A percentile compares a stretch with the other conserved stretches of the same genome.
Evolutionary conservation across 768 basidiomycete species (phyloP).

Genomic region (Mycena leptocephala): DNA sequence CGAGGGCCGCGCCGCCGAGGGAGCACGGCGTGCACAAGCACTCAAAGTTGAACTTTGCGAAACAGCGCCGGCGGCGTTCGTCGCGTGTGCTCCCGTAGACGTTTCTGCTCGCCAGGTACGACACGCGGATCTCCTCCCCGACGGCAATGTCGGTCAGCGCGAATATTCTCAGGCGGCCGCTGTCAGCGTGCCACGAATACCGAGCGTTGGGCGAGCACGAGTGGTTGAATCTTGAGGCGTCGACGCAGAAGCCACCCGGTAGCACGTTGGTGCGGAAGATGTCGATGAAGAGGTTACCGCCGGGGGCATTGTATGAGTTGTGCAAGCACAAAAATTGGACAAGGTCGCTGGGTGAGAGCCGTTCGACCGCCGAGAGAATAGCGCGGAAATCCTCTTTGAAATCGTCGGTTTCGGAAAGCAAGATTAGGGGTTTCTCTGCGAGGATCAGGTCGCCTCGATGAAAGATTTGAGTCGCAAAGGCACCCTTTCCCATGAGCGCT

Average conservation of each 20-base stretch:
- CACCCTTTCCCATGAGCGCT: constrained; percentile 30
- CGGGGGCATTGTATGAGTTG: not conserved
- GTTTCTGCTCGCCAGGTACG: constrained; percentile 37
- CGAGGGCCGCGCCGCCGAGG: constrained; percentile 11
- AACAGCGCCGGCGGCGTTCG: constrained; percentile 24
- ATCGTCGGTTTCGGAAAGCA: not conserved
- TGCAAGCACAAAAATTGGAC: constrained; percentile 1
- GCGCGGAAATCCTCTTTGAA: too few relatives aligned
- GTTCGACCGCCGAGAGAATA: not conserved
- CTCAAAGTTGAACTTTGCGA: constrained; percentile 27
- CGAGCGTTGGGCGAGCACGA: constrained; percentile 44
- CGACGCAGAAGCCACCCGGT: constrained; percentile 17
- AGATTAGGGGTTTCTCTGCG: constrained; percentile 31
- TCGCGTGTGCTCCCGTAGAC: constrained; percentile 38
- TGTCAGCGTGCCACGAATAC: constrained; percentile 37
- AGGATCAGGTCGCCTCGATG: constrained; percentile 41
- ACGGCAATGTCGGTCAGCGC: constrained; percentile 37
- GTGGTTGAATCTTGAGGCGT: constrained; percentile 38
- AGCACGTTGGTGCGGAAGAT: constrained; percentile 31
- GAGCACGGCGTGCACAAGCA: constrained; percentile 38
- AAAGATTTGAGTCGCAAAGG: constrained; percentile 33
- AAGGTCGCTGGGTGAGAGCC: not conserved
- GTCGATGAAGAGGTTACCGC: constrained; percentile 10
- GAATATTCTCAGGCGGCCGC: constrained; percentile 30
- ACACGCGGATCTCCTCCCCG: constrained; percentile 41